These are phyloP conservation scores for Penicillium turbatum DNA, from an alignment of 495 filamentous ascomycete species.

Conservation along the genomic window DNA sequence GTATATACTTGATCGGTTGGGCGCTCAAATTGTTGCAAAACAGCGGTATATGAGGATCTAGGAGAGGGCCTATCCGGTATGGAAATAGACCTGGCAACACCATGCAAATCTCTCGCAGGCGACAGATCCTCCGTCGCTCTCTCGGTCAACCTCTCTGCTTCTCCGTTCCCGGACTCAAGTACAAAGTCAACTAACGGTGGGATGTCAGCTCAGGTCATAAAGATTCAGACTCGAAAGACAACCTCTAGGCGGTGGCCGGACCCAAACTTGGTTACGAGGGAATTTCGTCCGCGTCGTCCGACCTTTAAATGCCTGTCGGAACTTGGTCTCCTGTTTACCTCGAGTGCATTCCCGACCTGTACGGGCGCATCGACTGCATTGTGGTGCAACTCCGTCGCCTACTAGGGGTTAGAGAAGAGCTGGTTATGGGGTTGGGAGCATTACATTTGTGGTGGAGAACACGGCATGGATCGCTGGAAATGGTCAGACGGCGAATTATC, in stretches of 20 bases:
- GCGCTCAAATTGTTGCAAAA: not conserved
- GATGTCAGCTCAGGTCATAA: not conserved
- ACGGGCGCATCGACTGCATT: slow-evolving; percentile 21
- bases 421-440: not conserved
- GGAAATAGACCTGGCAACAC: not conserved
- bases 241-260: slow-evolving; percentile 26
- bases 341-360: slow-evolving; percentile 19
- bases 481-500: not conserved
- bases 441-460: slow-evolving; percentile 25
- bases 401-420: not conserved
- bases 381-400: slow-evolving; percentile 22
- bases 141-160: slow-evolving; percentile 2
- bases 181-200: slow-evolving; percentile 19
- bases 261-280: slow-evolving; percentile 26
- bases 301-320: slow-evolving; percentile 17
- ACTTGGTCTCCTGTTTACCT: slow-evolving; percentile 11
- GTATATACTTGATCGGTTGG: not conserved
- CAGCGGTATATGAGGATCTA: not conserved
- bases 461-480: slow-evolving; percentile 22
- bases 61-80: not conserved
- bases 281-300: slow-evolving; percentile 17
- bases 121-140: not conserved
- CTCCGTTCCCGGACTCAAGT: slow-evolving; percentile 21
- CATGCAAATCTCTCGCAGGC: not conserved
- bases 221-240: not conserved